phyloP scores from a whole-genome alignment of 176 grass and related monocot genomes.

The Chrysopogon serrulatus region DNA sequence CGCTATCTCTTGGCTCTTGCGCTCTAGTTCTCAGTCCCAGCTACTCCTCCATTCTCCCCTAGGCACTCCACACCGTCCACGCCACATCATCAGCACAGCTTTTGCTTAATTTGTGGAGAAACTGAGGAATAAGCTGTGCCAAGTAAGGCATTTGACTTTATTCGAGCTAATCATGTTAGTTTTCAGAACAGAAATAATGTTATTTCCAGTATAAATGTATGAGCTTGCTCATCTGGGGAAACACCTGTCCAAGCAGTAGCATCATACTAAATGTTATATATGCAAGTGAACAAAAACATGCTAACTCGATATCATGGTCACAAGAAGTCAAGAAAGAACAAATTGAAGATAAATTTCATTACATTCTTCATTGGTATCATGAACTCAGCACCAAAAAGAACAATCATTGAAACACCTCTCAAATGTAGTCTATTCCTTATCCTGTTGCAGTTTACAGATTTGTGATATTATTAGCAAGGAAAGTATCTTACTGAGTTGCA shows the following conservation, averaged over 20 bases:
- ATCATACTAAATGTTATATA: not conserved
- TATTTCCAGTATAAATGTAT: not conserved
- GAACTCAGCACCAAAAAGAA: not conserved
- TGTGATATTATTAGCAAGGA: not conserved
- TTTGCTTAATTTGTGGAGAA: not conserved
- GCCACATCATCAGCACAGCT: too few species aligned
- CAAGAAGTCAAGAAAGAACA: not conserved
- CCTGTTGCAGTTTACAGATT: not conserved
- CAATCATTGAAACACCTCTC: not conserved
- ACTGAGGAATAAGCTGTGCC: not conserved
- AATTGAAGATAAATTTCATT: not conserved
- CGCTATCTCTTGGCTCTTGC: too few species aligned
- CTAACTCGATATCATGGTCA: not conserved
- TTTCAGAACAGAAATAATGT: not conserved
- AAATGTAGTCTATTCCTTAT: not conserved
- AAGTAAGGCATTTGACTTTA: not conserved
- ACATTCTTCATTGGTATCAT: not conserved
- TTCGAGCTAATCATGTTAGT: not conserved
- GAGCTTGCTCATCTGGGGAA: not conserved
- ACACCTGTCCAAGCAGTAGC: not conserved
- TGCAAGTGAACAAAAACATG: not conserved
- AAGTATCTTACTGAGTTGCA: not conserved
- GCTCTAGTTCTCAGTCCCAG: too few species aligned
- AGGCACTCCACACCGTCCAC: too few species aligned
- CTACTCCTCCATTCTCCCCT: too few species aligned